A percentile compares a stretch with the other conserved stretches of the same genome.
Conservation (phyloP, 352 stramenopile species). For the Globisporangium uncinulatum region DNA sequence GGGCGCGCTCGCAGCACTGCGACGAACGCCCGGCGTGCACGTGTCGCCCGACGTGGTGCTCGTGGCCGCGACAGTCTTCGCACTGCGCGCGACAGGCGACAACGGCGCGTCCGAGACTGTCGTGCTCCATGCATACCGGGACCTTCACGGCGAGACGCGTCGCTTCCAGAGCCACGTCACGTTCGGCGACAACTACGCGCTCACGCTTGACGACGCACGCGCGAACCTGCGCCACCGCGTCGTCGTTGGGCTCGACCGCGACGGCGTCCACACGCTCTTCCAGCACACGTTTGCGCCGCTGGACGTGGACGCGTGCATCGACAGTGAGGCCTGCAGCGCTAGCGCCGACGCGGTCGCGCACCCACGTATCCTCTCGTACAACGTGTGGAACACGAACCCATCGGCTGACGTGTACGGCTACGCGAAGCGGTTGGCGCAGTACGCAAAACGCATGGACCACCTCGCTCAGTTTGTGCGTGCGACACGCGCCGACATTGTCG, state of each 20-base stretch:
- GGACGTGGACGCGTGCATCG: neutral
- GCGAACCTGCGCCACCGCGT: conserved; percentile 53
- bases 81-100: conserved; percentile 56
- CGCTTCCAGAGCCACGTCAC: conserved; percentile 65
- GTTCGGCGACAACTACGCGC: conserved; percentile 55
- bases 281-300: conserved; percentile 56
- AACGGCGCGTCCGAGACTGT: conserved; percentile 61
- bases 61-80: conserved; percentile 25
- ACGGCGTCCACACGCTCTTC: conserved; percentile 63
- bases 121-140: conserved; percentile 52
- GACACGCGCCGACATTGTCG: conserved; percentile 60
- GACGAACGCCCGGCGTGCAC: conserved; percentile 25
- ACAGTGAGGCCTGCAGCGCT: neutral
- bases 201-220: conserved; percentile 55
- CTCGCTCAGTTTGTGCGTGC: conserved; percentile 50
- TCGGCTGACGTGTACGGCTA: conserved; percentile 57
- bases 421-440: conserved; percentile 57
- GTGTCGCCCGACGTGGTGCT: conserved; percentile 35
- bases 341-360: neutral
- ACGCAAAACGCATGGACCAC: conserved; percentile 70
- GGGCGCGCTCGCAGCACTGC: conserved; percentile 33
- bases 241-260: conserved; percentile 65
- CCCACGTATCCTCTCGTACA: conserved; percentile 81
- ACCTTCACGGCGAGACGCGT: conserved; percentile 21
- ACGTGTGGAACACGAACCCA: conserved; percentile 89